These are phyloP conservation scores for Geotrichum citri-aurantii DNA, from an alignment of 1,139 yeast genomes.

Conservation along the genomic window DNA sequence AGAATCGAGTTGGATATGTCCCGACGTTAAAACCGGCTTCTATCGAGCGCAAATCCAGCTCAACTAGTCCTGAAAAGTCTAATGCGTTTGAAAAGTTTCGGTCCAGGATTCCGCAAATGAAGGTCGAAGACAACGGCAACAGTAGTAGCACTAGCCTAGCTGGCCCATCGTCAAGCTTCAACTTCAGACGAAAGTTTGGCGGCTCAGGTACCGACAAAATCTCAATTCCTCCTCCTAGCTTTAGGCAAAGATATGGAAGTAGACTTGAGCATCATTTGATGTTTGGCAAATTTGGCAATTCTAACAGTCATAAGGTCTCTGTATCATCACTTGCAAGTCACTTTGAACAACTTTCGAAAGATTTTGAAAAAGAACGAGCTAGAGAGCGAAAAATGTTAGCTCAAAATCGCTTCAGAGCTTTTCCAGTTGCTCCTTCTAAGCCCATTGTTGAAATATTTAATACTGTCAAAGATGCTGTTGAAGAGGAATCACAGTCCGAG, in stretches of 20 bases:
- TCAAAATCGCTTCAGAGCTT: conserved; percentile 62
- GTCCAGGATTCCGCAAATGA: conserved; percentile 11
- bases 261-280: conserved; percentile 31
- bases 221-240: conserved; percentile 10
- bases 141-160: background rate
- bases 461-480: conserved; percentile 83
- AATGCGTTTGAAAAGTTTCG: conserved; percentile 9
- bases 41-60: conserved; percentile 5
- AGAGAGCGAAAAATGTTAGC: conserved; percentile 60
- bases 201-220: conserved; percentile 12
- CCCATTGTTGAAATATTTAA: conserved; percentile 92
- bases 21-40: conserved; percentile 14
- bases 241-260: conserved; percentile 28
- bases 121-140: conserved; percentile 3
- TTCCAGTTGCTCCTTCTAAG: conserved; percentile 67
- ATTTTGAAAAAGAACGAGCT: conserved; percentile 84
- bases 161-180: conserved; percentile 1
- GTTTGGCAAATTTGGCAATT: conserved; percentile 17
- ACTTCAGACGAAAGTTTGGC: conserved; percentile 2
- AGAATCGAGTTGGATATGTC: conserved; percentile 9
- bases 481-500: conserved; percentile 39
- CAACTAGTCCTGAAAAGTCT: conserved; percentile 12
- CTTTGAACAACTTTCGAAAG: conserved; percentile 74
- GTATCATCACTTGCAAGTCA: conserved; percentile 46
- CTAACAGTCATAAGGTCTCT: conserved; percentile 17